A percentile compares a stretch with the other conserved stretches of the same genome.
phyloP scores from a whole-genome alignment of 1,284 basidiomycete species.

The Coniophora puteana region DNA sequence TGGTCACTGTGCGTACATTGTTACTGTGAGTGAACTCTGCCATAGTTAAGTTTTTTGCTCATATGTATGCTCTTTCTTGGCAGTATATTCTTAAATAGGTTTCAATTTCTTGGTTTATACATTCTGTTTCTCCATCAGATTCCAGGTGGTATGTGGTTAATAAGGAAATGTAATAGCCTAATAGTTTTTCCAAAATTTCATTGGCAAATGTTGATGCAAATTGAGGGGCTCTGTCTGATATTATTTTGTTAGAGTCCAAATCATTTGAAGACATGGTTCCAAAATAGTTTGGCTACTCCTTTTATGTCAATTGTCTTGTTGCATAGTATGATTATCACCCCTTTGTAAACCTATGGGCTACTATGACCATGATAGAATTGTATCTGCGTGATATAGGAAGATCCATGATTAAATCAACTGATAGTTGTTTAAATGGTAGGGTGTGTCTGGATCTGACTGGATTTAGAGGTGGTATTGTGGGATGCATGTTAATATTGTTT shows the following conservation, averaged over 20 bases:
- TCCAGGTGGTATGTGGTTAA: conserved; percentile 5
- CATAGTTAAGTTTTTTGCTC: background rate
- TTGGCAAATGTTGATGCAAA: conserved; percentile 14
- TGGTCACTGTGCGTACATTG: background rate
- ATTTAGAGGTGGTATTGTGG: background rate
- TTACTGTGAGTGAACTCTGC: background rate
- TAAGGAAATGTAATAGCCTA: background rate
- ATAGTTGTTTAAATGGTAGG: conserved; percentile 10
- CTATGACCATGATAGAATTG: conserved; percentile 18
- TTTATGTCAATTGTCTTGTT: conserved; percentile 11
- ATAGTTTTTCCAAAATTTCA: background rate
- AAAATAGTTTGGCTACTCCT: conserved; percentile 10
- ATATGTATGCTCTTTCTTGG: background rate
- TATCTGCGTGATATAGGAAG: conserved; percentile 6
- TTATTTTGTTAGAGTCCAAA: conserved; percentile 21
- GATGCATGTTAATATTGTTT: conserved; percentile 7
- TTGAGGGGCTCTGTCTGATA: conserved; percentile 19
- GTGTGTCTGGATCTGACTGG: too few species aligned
- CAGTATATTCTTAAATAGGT: too few species aligned
- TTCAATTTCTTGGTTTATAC: too few species aligned
- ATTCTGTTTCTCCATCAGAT: conserved; percentile 5
- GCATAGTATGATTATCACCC: conserved; percentile 12
- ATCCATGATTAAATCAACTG: conserved; percentile 14
- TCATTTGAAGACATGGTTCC: conserved; percentile 10
- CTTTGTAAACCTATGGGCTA: conserved; percentile 13